phyloP scores from a whole-genome alignment of 2,329 filamentous ascomycete genomes.

The Fusarium nelsonii region DNA sequence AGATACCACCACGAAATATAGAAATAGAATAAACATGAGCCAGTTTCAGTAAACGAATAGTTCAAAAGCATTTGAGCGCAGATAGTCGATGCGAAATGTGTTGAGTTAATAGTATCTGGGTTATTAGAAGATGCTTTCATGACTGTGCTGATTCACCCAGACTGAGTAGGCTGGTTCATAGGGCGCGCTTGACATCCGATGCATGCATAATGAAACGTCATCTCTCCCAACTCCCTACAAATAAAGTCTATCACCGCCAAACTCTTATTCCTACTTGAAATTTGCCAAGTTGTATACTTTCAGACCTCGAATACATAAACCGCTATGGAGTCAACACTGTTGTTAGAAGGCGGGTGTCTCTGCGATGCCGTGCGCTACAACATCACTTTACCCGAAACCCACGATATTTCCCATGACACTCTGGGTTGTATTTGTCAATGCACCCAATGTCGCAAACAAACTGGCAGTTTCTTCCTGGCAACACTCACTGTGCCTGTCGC shows the following conservation, averaged over 20 bases:
- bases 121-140: not conserved
- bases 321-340: not conserved
- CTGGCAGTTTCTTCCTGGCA: slow-evolving; percentile 11
- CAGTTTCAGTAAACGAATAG: too few species aligned
- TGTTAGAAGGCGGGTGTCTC: slow-evolving; percentile 3
- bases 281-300: not conserved
- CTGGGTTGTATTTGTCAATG: slow-evolving; percentile 17
- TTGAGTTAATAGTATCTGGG: too few species aligned
- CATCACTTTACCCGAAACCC: not conserved
- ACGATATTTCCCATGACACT: not conserved
- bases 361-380: slow-evolving; percentile 16
- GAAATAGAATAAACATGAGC: not conserved
- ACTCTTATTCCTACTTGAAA: not conserved
- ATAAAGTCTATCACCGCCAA: not conserved
- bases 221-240: not conserved
- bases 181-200: slow-evolving; percentile 8
- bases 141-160: too few species aligned
- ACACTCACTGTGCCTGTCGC: not conserved
- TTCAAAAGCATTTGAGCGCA: not conserved
- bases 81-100: too few species aligned
- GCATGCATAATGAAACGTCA: not conserved
- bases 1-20: not conserved
- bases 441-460: slow-evolving; percentile 27
- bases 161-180: not conserved
- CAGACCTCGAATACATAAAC: accelerated